These are phyloP conservation scores for Fusarium robinianum DNA, from an alignment of 2,329 filamentous ascomycete species.

Conservation along the genomic window DNA sequence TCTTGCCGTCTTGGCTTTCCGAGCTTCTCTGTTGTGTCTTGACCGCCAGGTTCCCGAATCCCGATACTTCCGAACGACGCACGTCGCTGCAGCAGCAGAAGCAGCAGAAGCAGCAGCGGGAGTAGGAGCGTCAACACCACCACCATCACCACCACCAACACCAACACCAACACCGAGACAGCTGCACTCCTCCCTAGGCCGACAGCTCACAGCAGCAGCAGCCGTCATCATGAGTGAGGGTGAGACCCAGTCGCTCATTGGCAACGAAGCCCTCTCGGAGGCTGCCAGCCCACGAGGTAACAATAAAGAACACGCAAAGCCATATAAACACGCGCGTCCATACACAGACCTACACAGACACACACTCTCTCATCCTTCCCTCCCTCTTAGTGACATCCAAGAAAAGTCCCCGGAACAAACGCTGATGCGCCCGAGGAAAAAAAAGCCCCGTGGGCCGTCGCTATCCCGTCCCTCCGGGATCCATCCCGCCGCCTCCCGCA, in stretches of 20 bases:
- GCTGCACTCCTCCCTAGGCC: too few relatives aligned
- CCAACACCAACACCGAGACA: too few relatives aligned
- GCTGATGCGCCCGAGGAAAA: conserved; percentile 5
- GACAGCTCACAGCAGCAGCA: conserved; percentile 9
- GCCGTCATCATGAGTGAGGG: conserved; percentile 5
- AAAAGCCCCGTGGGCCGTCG: conserved; percentile 41
- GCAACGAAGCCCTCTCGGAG: conserved; percentile 14
- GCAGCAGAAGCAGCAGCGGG: neutral
- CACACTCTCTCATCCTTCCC: too few relatives aligned
- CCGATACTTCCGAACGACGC: conserved; percentile 6
- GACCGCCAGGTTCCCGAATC: neutral
- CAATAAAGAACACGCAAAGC: too few relatives aligned
- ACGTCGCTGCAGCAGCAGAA: conserved; percentile 1
- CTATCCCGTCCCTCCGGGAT: conserved; percentile 37
- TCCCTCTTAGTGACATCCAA: neutral
- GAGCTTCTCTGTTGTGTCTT: neutral
- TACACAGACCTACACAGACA: too few relatives aligned
- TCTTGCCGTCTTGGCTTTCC: neutral
- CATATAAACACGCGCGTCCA: too few relatives aligned
- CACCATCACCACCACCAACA: conserved; percentile 1
- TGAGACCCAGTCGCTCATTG: conserved; percentile 15
- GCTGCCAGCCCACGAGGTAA: conserved; percentile 17
- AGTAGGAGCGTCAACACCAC: neutral
- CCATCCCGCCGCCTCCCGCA: conserved; percentile 58
- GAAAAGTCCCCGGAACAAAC: neutral